Conservation (phyloP, 305 asterid genomes). For the Stenogyne calaminthoides region DNA sequence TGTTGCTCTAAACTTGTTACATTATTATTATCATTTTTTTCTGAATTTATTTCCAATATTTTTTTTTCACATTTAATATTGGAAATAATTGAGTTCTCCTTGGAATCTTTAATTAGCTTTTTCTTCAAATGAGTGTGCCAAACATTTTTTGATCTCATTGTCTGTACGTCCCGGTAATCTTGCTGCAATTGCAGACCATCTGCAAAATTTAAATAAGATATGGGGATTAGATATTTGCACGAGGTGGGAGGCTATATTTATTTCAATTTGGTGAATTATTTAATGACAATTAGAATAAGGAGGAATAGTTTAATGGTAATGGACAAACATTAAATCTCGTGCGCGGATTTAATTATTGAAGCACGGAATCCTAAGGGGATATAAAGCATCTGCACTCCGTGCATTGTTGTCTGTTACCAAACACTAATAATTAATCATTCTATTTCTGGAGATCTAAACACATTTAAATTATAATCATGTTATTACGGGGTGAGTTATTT, state of each 20-base stretch:
- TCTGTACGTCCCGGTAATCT: conserved; percentile 90
- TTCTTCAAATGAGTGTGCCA: conserved; percentile 97
- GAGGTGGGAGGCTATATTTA: conserved; percentile 11
- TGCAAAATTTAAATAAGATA: conserved; percentile 33
- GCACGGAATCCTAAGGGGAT: conserved; percentile 57
- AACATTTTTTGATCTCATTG: conserved; percentile 90
- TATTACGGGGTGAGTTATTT: too few species aligned
- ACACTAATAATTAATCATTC: too few species aligned
- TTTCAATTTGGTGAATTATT: neutral
- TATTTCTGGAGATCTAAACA: conserved; percentile 18
- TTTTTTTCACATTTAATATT: conserved; percentile 37
- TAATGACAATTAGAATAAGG: conserved; percentile 15
- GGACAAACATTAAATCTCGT: conserved; percentile 43
- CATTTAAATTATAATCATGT: neutral
- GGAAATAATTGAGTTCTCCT: conserved; percentile 19
- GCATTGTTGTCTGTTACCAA: conserved; percentile 30
- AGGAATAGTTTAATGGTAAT: conserved; percentile 28
- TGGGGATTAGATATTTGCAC: conserved; percentile 22
- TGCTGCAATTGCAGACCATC: conserved; percentile 97
- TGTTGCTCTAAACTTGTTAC: conserved; percentile 37
- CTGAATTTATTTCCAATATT: conserved; percentile 12
- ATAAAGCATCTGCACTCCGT: conserved; percentile 15
- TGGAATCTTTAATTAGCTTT: conserved; percentile 46
- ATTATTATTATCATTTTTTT: neutral
- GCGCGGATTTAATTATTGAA: conserved; percentile 31